Evolutionary conservation across 2,329 filamentous ascomycete genomes (phyloP).

Genomic region (Calonectria honghensis): DNA sequence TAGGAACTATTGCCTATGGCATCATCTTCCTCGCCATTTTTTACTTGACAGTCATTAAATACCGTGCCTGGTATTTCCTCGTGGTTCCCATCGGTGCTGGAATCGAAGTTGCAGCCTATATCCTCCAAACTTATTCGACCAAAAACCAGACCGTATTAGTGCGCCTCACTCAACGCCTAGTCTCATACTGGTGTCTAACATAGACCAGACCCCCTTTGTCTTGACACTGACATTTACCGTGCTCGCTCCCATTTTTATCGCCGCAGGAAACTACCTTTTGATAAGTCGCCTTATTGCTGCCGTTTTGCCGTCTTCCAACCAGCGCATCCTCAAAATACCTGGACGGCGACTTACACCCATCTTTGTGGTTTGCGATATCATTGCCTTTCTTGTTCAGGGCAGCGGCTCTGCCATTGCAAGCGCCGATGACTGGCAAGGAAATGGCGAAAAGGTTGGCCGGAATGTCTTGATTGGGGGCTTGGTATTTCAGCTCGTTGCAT

Average conservation of each 20-base stretch:
- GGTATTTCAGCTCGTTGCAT: constrained; percentile 63
- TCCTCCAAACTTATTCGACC: constrained; percentile 60
- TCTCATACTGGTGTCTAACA: constrained; percentile 12
- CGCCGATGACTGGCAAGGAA: constrained; percentile 65
- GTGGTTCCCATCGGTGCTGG: constrained; percentile 64
- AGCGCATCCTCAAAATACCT: constrained; percentile 61
- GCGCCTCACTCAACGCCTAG: constrained; percentile 33
- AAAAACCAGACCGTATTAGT: constrained; percentile 60
- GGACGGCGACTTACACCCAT: constrained; percentile 64
- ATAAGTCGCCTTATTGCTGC: constrained; percentile 67
- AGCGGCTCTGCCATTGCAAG: constrained; percentile 66
- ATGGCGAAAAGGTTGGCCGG: constrained; percentile 60
- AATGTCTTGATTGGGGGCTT: constrained; percentile 66
- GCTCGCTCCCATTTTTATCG: constrained; percentile 69
- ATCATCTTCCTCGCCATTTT: constrained; percentile 61
- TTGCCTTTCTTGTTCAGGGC: constrained; percentile 67
- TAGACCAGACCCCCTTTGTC: constrained; percentile 60
- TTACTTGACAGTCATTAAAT: constrained; percentile 64
- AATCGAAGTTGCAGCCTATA: constrained; percentile 66
- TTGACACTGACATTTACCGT: constrained; percentile 65
- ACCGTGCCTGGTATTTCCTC: constrained; percentile 66
- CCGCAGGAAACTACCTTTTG: constrained; percentile 71
- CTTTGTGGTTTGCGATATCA: constrained; percentile 67
- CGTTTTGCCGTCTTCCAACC: constrained; percentile 58
- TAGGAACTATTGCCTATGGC: constrained; percentile 64